These are phyloP conservation scores for Chrysoporthe puriensis DNA, from an alignment of 2,329 filamentous ascomycete species.

Conservation along the genomic window DNA sequence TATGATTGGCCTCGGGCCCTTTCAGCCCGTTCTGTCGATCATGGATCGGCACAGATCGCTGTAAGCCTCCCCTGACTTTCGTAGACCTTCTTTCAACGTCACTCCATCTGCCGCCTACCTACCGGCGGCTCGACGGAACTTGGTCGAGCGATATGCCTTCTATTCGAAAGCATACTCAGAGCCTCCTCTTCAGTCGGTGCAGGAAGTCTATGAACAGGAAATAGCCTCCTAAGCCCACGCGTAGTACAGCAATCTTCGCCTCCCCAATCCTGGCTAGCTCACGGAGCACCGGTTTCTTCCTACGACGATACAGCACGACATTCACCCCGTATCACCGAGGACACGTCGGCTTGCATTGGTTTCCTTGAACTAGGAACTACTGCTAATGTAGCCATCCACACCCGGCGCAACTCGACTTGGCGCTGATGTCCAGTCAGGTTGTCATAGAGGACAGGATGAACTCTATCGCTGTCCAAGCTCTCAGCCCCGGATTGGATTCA, in stretches of 20 bases:
- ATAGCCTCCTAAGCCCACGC: background rate
- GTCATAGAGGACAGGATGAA: background rate
- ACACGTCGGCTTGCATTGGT: constrained; percentile 15
- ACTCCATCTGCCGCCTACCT: background rate
- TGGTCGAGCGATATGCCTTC: no score
- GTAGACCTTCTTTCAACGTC: constrained; percentile 23
- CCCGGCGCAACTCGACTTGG: background rate
- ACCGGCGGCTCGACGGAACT: background rate
- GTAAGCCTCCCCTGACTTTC: background rate
- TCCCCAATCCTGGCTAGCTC: background rate
- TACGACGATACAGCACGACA: background rate
- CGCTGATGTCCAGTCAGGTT: background rate
- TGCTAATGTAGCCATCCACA: background rate
- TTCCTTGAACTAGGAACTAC: constrained; percentile 9
- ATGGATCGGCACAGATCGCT: background rate
- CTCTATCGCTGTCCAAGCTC: background rate
- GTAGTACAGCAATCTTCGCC: background rate
- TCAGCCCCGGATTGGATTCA: background rate
- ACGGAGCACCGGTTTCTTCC: background rate
- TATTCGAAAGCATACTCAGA: no score
- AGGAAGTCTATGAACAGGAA: background rate
- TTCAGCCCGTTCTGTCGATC: background rate
- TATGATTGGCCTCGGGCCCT: background rate
- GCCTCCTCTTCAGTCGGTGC: no score
- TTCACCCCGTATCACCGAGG: constrained; percentile 11